Evolutionary conservation across 75 land plant species (phyloP).

Genomic region (Larix kaempferi): DNA sequence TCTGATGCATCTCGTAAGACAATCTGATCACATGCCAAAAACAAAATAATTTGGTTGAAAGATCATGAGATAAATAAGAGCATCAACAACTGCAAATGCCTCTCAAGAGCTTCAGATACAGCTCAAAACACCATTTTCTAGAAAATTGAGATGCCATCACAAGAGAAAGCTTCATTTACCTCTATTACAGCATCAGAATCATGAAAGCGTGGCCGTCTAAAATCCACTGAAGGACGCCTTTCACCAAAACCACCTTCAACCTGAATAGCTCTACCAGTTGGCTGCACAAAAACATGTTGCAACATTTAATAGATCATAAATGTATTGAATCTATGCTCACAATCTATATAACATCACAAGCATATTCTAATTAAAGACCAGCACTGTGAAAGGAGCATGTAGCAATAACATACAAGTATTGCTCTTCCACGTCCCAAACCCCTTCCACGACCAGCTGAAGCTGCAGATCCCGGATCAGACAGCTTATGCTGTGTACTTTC

Average conservation of each 20-base stretch:
- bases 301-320: background rate
- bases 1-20: conserved; percentile 54
- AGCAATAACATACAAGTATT: conserved; percentile 40
- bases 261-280: conserved; percentile 92
- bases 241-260: conserved; percentile 84
- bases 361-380: background rate
- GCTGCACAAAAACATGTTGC: conserved; percentile 37
- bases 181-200: conserved; percentile 92
- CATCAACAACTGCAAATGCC: background rate
- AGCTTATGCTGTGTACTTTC: conserved; percentile 37
- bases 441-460: conserved; percentile 39
- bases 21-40: conserved; percentile 41
- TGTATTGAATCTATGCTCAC: background rate
- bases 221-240: conserved; percentile 79
- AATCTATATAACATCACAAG: background rate
- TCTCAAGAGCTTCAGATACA: background rate
- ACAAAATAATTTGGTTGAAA: background rate
- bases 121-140: background rate
- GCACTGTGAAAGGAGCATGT: background rate
- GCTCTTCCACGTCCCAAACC: conserved; percentile 39
- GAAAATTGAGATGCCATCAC: background rate
- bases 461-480: conserved; percentile 45
- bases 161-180: conserved; percentile 18
- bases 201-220: conserved; percentile 66
- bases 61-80: background rate